Evolutionary conservation across 305 asterid species (phyloP), one percentile per base, ranked within the genome.

Genomic region (Lippia alba): DNA sequence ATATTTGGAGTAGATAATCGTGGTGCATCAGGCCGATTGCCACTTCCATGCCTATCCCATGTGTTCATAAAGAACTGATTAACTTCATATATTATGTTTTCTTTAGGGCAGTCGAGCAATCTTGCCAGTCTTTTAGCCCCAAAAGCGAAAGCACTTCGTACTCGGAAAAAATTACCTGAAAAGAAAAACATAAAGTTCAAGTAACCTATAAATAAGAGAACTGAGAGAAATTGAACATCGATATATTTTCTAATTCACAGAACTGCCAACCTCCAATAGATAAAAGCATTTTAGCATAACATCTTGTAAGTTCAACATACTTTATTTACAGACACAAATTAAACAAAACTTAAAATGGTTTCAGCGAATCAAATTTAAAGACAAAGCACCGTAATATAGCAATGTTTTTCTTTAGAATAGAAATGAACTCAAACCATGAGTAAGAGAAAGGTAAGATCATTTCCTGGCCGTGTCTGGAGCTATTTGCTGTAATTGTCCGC

Each of bases 81-180:
- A 56, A 94, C 90, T 81, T 91, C 99, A 71, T 72, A 64, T 68
- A 73, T 67, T 48, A 89, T 34, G 30, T 82, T 78, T 71, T 89
- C 95, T 74, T 81, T 82, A 8, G 96, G 90, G 79, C 96, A 87
- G 70, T 87, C 91, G 15, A 89, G 89, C 73, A 94, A 77, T 76
- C 89, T 83, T 40, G 91, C 87, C 70, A 94, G 83, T 72, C 83
- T 85, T 80, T 86, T 88, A 73, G 99, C 99, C 62, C 99, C 99
- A 83, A 87, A 94, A 56, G 90, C 86, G 73, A 94, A 89, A 20
- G 99, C 99, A 74, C 97, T 94, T 68, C 97, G 90, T 66, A 94
- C 89, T 62, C 99, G 84, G 64, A 80, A 94, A 81, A 91, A 94
- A 74, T 91, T 94, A 71, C 99, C 99, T 94, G 87, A 61, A 78